phyloP scores from a whole-genome alignment of 1,284 basidiomycete species.

The Rhodotorula sp. region DNA sequence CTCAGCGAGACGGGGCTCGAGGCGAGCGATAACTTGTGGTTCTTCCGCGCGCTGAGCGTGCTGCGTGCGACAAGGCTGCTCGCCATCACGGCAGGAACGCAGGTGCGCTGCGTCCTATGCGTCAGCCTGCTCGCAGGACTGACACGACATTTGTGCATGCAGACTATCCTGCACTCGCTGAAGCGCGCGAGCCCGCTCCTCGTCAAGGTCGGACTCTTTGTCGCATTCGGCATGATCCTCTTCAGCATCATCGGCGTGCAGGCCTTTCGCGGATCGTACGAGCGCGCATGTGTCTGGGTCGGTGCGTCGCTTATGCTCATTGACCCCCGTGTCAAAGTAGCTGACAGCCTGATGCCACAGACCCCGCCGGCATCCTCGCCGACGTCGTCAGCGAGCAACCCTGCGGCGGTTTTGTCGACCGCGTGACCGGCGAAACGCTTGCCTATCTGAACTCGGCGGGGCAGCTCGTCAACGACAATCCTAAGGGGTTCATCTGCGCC shows the following conservation, averaged over 20 bases:
- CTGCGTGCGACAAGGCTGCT: conserved; percentile 80
- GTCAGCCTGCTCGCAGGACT: neutral
- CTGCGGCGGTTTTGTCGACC: conserved; percentile 78
- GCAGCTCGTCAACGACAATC: conserved; percentile 41
- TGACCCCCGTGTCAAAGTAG: too few relatives aligned
- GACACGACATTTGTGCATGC: conserved; percentile 3
- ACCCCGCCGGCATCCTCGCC: conserved; percentile 46
- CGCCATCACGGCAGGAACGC: conserved; percentile 87
- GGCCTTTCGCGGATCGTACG: conserved; percentile 79
- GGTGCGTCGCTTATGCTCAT: conserved; percentile 40
- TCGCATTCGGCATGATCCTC: conserved; percentile 82
- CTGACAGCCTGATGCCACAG: conserved; percentile 25
- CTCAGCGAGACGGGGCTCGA: conserved; percentile 71
- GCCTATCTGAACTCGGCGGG: conserved; percentile 56
- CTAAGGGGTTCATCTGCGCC: conserved; percentile 80
- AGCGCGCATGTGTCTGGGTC: conserved; percentile 58
- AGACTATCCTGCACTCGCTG: conserved; percentile 91
- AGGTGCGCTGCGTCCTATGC: conserved; percentile 57
- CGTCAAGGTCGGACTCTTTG: conserved; percentile 85
- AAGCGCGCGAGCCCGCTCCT: conserved; percentile 88
- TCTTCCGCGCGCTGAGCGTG: conserved; percentile 88
- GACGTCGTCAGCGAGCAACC: conserved; percentile 55
- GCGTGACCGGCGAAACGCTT: conserved; percentile 55
- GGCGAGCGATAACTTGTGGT: conserved; percentile 58
- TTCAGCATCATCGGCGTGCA: conserved; percentile 89